Evolutionary conservation across 1,139 yeast species (phyloP).

Genomic region (Candida tetrigidarum): DNA sequence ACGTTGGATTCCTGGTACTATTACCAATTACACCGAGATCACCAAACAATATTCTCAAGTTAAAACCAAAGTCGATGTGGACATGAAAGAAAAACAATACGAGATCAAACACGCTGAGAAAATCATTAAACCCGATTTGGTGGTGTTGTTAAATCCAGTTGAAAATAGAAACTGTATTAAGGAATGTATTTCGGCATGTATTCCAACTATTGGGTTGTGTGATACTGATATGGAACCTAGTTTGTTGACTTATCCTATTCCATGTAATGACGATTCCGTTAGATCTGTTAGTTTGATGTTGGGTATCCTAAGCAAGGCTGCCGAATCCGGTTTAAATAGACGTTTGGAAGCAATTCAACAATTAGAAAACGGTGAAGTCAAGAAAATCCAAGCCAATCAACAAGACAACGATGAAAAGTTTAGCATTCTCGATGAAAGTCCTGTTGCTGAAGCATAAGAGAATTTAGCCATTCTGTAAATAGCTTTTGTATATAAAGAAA

Average conservation of each 20-base stretch:
- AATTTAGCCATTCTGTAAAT: neutral
- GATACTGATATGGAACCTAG: conserved; percentile 95
- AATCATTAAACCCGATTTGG: conserved; percentile 83
- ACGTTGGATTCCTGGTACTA: conserved; percentile 95
- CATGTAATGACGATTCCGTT: conserved; percentile 93
- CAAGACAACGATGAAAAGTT: too few relatives aligned
- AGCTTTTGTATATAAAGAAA: neutral
- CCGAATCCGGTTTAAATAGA: conserved; percentile 70
- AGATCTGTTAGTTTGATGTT: conserved; percentile 78
- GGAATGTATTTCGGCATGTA: conserved; percentile 81
- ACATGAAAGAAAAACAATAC: conserved; percentile 51
- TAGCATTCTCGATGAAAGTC: too few relatives aligned
- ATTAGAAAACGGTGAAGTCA: neutral
- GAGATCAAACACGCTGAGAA: conserved; percentile 38
- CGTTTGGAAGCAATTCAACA: conserved; percentile 47
- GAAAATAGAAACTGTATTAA: conserved; percentile 81
- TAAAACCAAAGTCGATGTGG: conserved; percentile 51
- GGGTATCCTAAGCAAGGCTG: conserved; percentile 87
- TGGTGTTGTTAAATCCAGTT: conserved; percentile 84
- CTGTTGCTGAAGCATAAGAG: too few relatives aligned
- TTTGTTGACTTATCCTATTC: conserved; percentile 89
- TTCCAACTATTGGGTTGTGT: conserved; percentile 92
- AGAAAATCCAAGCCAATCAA: too few relatives aligned
- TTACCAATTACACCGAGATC: conserved; percentile 82
- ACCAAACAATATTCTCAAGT: conserved; percentile 71